Evolutionary conservation across 2,329 filamentous ascomycete species (phyloP), one percentile per base, ranked within the genome.

Genomic region (Neocatenulostroma microsporum): DNA sequence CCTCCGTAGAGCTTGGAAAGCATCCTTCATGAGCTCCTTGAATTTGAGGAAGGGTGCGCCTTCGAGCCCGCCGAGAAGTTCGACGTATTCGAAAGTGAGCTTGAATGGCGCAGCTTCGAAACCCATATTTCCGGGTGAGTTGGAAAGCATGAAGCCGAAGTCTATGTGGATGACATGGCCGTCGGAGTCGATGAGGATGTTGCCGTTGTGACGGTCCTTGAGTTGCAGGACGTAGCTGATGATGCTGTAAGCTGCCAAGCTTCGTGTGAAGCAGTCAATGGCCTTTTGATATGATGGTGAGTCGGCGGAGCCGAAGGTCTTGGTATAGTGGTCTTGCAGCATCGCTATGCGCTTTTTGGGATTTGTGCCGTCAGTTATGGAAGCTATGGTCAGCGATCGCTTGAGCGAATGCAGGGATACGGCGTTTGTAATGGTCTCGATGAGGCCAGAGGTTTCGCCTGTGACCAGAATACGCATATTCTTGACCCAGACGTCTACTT

Each of bases 61-160:
- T 82, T 79, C 3, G 78, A 82, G 37, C 32, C 88, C 88, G 36
- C 91, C 89, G 89, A 99, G 96, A 51, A 99, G 91, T n/a, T 88
- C 85, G 41, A 98, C 75, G 93, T 98, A 98, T 61, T 99, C 91
- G 6, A 79, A 76, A 1, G 91, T 98, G 37, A 99, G 77, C 66
- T 99, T 99, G 73, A 99, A 99, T 0, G 91, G 91, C 0, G 91
- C 91, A 17, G 91, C 82, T 69, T 99, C 91, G 57, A 99, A 99
- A 51, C 88, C 89, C 55, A 98, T 87, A 42, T 93, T 91, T 31
- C 91, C 91, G 0, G 91, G 91, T 1, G 88, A 91, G 51, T 98
- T 96, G 57, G 98, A 93, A 64, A 99, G 98, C 67, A 89, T 96
- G 74, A 98, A 99, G 8, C 91, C 91, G 56, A 98, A 98, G 61